These are phyloP conservation scores for Phalaenopsis hybrid DNA, from an alignment of 116 monocot species.

Conservation along the genomic window DNA sequence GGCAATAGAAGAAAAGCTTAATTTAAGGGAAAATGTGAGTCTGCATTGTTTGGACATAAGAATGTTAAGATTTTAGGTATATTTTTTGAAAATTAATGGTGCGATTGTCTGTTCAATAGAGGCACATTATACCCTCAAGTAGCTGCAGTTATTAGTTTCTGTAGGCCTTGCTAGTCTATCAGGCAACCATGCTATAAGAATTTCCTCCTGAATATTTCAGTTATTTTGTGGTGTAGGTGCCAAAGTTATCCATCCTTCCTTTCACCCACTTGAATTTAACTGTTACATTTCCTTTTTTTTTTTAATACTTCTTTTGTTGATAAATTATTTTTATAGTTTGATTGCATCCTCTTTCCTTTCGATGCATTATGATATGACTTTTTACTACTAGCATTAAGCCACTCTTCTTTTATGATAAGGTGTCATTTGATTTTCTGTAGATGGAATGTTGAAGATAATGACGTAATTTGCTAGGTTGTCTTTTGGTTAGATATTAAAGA, in stretches of 20 bases:
- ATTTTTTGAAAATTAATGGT: not conserved
- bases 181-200: not conserved
- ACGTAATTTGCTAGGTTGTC: not conserved
- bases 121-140: not conserved
- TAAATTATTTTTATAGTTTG: not conserved
- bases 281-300: not conserved
- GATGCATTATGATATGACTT: not conserved
- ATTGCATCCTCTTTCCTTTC: not conserved
- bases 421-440: not conserved
- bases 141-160: not conserved
- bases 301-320: not conserved
- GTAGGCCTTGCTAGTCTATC: not conserved
- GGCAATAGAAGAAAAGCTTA: slow-evolving; percentile 55
- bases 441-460: not conserved
- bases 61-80: not conserved
- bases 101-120: not conserved
- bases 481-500: slow-evolving; percentile 1
- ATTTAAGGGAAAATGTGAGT: slow-evolving; percentile 54
- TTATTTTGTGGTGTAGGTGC: too few species aligned
- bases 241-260: too few species aligned
- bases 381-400: not conserved
- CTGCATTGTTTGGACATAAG: not conserved
- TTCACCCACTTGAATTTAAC: not conserved
- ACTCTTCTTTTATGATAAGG: not conserved
- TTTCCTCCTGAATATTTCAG: not conserved